Percentiles rank a stretch among this genome's conserved stretches.
These are phyloP conservation scores for Nelumbo lutea DNA, from an alignment of 164 flowering plant species.

Conservation along the genomic window DNA sequence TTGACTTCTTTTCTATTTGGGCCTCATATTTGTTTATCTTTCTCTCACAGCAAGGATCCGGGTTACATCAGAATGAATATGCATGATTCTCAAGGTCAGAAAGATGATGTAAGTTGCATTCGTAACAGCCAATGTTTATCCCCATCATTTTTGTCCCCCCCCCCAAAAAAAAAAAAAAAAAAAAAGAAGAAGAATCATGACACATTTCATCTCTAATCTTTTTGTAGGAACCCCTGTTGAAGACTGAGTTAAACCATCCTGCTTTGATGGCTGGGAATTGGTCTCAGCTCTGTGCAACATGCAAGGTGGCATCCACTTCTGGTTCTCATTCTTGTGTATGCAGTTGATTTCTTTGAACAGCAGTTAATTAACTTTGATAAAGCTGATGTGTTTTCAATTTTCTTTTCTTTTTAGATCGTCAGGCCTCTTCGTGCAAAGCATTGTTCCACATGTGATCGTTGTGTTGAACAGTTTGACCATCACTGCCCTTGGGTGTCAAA, in stretches of 20 bases:
- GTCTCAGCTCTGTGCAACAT: constrained; percentile 97
- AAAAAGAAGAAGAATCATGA: background rate
- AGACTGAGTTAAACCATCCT: constrained; percentile 78
- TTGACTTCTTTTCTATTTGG: background rate
- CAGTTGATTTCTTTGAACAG: constrained; percentile 6
- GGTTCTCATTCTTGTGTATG: constrained; percentile 2
- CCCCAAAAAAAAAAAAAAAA: background rate
- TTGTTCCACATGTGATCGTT: constrained; percentile 91
- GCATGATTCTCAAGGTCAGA: constrained; percentile 64
- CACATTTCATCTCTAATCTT: background rate
- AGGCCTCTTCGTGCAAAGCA: constrained; percentile 97
- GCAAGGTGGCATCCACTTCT: constrained; percentile 60
- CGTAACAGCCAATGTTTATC: background rate
- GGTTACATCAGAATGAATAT: constrained; percentile 74
- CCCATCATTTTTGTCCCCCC: background rate
- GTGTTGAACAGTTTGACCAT: constrained; percentile 99
- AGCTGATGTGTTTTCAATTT: constrained; percentile 6
- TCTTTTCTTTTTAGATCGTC: constrained; percentile 54
- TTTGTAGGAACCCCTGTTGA: constrained; percentile 76
- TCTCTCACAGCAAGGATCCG: constrained; percentile 79
- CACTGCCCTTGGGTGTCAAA: constrained; percentile 99
- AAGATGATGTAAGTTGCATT: constrained; percentile 70
- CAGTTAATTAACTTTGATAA: background rate
- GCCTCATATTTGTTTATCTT: constrained; percentile 1
- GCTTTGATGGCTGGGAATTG: constrained; percentile 92